Conservation (phyloP, 129 eudicot species). For the Artemisia argyi region DNA sequence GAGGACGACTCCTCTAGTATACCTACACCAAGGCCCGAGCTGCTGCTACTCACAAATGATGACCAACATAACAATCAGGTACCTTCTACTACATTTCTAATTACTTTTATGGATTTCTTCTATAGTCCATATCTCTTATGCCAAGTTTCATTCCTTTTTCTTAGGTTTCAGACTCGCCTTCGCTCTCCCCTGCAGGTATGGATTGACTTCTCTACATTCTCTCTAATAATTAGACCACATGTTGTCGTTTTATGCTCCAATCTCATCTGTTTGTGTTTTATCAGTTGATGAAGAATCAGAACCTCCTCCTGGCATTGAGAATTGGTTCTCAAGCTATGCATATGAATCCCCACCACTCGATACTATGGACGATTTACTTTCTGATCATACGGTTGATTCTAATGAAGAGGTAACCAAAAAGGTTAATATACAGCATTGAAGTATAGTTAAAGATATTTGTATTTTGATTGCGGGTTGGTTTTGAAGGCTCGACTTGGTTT, state of each 20-base stretch:
- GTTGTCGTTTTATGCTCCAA: background rate
- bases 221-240: background rate
- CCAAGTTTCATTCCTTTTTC: background rate
- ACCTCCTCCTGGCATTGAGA: slow-evolving; percentile 59
- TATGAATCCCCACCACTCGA: slow-evolving; percentile 68
- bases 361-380: slow-evolving; percentile 30
- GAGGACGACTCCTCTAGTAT: background rate
- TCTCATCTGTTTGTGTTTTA: background rate
- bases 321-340: slow-evolving; percentile 74
- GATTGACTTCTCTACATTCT: background rate
- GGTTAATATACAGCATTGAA: background rate
- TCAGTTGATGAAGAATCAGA: slow-evolving; percentile 36
- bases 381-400: slow-evolving; percentile 19
- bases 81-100: too few species aligned
- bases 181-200: slow-evolving; percentile 25
- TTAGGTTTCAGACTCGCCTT: slow-evolving; percentile 21
- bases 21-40: slow-evolving; percentile 1
- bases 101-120: too few species aligned
- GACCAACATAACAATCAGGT: slow-evolving; percentile 17
- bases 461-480: background rate
- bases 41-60: background rate
- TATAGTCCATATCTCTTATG: background rate
- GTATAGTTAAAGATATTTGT: background rate
- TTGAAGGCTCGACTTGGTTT: background rate
- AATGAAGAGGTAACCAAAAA: slow-evolving; percentile 17